Evolutionary conservation across 768 basidiomycete genomes (phyloP).

Genomic region (Suillus bovinus): DNA sequence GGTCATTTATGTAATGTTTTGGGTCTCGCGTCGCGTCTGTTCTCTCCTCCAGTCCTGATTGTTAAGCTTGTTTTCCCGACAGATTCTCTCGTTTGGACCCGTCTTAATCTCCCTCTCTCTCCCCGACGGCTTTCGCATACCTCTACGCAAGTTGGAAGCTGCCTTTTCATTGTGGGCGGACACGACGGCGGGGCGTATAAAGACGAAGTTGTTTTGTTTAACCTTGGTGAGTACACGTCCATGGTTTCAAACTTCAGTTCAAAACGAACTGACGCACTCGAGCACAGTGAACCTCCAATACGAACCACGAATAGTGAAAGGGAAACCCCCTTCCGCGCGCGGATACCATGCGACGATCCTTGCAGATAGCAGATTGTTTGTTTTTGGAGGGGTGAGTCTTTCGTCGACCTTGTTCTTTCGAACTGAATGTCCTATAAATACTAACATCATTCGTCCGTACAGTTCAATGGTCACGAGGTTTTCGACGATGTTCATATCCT

Average conservation of each 20-base stretch:
- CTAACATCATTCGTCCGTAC: slow-evolving; percentile 19
- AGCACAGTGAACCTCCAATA: slow-evolving; percentile 77
- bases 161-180: slow-evolving; percentile 86
- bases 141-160: slow-evolving; percentile 88
- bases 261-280: not conserved
- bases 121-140: slow-evolving; percentile 80
- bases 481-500: slow-evolving; percentile 86
- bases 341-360: slow-evolving; percentile 86
- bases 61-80: not conserved
- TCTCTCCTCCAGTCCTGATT: not conserved
- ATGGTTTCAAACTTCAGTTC: not conserved
- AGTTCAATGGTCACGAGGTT: slow-evolving; percentile 76
- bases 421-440: not conserved
- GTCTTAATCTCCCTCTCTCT: slow-evolving; percentile 21
- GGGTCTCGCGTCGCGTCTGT: not conserved
- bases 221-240: slow-evolving; percentile 62
- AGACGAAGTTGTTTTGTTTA: slow-evolving; percentile 77
- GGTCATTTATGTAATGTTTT: slow-evolving; percentile 28
- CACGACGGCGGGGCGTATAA: slow-evolving; percentile 80
- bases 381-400: slow-evolving; percentile 69
- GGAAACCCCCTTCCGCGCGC: slow-evolving; percentile 68
- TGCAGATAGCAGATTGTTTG: slow-evolving; percentile 81
- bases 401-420: not conserved
- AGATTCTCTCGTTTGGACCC: slow-evolving; percentile 33
- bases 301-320: slow-evolving; percentile 68